Base-by-base conservation (phyloP, 345 rosid genomes). In the Orychophragmus violaceus region DNA sequence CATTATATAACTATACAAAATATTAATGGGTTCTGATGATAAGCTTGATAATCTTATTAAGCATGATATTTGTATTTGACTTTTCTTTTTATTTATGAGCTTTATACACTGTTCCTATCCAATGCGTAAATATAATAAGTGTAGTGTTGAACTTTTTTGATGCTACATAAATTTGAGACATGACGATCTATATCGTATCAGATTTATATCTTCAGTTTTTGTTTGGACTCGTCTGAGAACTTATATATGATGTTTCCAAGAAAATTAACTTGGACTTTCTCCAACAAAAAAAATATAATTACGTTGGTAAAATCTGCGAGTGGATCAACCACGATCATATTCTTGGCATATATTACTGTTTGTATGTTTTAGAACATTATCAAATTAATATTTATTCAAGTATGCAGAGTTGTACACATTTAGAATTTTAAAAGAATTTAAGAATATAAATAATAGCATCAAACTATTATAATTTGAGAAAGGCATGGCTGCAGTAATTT, bases 101-200 rank as follows among this genome's bases (percentile, higher is more conserved):
- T 50, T 32, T 60, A 36, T 62, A 22, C 48, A 62, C 75, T 70
- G 37, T 70, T 70, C 56, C 5, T 13, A 44, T 44, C 37, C 57
- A 70, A 62, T 62, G 69, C 75, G 63, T 45, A 70, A 42, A 0
- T 30, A 8, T 52, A 51, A 65, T n/a, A 36, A 36, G 42, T 64
- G 32, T 57, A 58, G 44, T 28, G 53, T 58, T 65, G 24, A 29
- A 27, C n/a, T n/a, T n/a, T 46, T 36, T 27, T 57, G 36, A 6
- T 64, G 66, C 32, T 11, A 58, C 25, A 12, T 17, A 58, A 64
- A 37, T 14, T 52, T 30, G 54, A 58, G 71, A 72, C 66, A 65
- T 58, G 45, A 49, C 14, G 61, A 72, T 72, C 71, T 37, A 16
- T 50, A 45, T 48, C 66, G 60, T 64, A 72, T 72, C 66, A 65